These are phyloP conservation scores for Plectosphaerella sp. DNA, from an alignment of 2,329 filamentous ascomycete genomes.

Conservation along the genomic window DNA sequence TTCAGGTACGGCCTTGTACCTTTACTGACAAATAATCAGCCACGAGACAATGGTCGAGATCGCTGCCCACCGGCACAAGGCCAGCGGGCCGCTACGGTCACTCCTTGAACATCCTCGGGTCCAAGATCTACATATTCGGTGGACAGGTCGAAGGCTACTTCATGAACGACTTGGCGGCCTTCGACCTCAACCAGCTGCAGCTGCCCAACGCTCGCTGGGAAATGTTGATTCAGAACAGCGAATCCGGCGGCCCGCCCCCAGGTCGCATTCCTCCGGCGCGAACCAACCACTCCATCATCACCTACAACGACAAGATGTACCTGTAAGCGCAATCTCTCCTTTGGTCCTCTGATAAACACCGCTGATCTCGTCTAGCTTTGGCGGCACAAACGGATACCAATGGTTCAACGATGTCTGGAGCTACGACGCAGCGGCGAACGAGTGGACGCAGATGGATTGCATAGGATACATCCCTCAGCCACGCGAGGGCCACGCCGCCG, in stretches of 20 bases:
- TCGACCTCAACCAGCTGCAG: conserved; percentile 92
- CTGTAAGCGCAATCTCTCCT: conserved; percentile 52
- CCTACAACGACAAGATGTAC: conserved; percentile 89
- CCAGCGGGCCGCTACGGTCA: conserved; percentile 93
- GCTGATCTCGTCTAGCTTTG: conserved; percentile 59
- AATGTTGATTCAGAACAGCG: conserved; percentile 73
- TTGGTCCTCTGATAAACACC: too few species aligned
- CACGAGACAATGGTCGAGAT: conserved; percentile 95
- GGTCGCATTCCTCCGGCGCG: conserved; percentile 74
- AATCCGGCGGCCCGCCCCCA: conserved; percentile 53
- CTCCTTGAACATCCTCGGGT: conserved; percentile 91
- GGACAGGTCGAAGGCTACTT: conserved; percentile 97
- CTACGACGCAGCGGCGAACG: conserved; percentile 78
- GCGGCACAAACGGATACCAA: conserved; percentile 88
- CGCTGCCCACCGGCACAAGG: conserved; percentile 78
- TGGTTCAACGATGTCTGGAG: conserved; percentile 99
- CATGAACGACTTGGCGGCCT: conserved; percentile 94
- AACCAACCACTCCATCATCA: conserved; percentile 92
- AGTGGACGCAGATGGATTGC: conserved; percentile 87
- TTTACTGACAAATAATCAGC: conserved; percentile 45
- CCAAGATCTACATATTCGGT: conserved; percentile 96
- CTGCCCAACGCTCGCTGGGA: conserved; percentile 92
- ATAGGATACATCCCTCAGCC: conserved; percentile 96
- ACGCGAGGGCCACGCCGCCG: conserved; percentile 89
- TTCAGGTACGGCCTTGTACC: conserved; percentile 1